Percentiles rank a stretch among this genome's conserved stretches.
Evolutionary conservation across 1,139 yeast genomes (phyloP).

Genomic region (Magnusiomyces suaveolens): DNA sequence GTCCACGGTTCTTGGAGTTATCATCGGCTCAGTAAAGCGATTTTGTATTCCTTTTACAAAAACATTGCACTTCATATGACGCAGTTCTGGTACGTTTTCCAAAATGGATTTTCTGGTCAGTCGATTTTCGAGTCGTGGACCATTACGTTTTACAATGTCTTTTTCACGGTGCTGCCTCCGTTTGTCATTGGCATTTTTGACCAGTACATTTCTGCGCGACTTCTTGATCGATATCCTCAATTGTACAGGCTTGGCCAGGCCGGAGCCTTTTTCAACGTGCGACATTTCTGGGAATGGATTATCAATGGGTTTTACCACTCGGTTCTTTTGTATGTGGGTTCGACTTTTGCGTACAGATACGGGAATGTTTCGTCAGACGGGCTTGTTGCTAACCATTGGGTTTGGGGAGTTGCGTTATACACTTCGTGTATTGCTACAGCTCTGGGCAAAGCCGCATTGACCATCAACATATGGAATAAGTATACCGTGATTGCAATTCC

Average conservation of each 20-base stretch:
- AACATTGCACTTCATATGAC: constrained; percentile 94
- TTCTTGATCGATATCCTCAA: constrained; percentile 86
- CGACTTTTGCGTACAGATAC: constrained; percentile 56
- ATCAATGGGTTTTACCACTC: constrained; percentile 92
- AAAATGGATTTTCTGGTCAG: constrained; percentile 90
- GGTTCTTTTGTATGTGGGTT: constrained; percentile 67
- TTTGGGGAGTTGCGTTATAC: constrained; percentile 87
- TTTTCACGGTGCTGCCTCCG: constrained; percentile 92
- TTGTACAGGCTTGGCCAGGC: constrained; percentile 83
- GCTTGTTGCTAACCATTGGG: constrained; percentile 78
- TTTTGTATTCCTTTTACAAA: constrained; percentile 88
- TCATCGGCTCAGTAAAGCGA: constrained; percentile 85
- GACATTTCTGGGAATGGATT: constrained; percentile 96
- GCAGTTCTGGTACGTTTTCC: constrained; percentile 94
- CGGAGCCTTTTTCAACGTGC: constrained; percentile 79
- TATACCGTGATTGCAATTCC: constrained; percentile 88
- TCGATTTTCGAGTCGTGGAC: constrained; percentile 98
- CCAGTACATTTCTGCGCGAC: constrained; percentile 85
- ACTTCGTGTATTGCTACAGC: constrained; percentile 85
- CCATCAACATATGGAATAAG: constrained; percentile 91
- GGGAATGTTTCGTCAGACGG: constrained; percentile 66
- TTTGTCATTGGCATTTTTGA: constrained; percentile 94
- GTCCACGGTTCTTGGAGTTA: constrained; percentile 99
- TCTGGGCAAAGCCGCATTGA: constrained; percentile 87
- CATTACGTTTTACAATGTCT: constrained; percentile 87